These are phyloP conservation scores for Extremus antarcticus DNA, from an alignment of 495 filamentous ascomycete species.

Conservation along the genomic window DNA sequence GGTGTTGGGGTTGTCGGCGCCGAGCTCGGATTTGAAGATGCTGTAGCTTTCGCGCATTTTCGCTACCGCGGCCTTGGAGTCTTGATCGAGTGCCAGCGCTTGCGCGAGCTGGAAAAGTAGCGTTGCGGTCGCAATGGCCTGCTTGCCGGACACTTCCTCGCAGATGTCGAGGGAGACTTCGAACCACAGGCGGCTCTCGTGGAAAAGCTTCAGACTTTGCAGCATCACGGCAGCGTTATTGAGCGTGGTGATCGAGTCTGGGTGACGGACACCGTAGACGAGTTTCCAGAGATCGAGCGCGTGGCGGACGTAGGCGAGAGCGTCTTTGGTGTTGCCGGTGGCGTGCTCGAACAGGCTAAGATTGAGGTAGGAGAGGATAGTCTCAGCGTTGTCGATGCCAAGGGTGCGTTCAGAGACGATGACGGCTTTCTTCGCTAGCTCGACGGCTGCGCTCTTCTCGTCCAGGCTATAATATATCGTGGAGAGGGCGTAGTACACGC, in stretches of 20 bases:
- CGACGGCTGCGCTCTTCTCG: conserved; percentile 88
- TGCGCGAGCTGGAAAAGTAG: conserved; percentile 95
- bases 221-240: conserved; percentile 99
- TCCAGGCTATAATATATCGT: conserved; percentile 93
- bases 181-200: conserved; percentile 91
- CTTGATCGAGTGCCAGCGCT: conserved; percentile 82
- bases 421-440: conserved; percentile 90
- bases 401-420: conserved; percentile 92
- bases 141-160: conserved; percentile 74
- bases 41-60: conserved; percentile 92
- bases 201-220: conserved; percentile 81
- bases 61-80: conserved; percentile 76
- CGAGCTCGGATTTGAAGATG: conserved; percentile 79
- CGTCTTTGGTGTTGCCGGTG: conserved; percentile 72
- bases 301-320: conserved; percentile 77
- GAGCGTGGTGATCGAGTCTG: conserved; percentile 94
- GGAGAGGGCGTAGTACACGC: conserved; percentile 87
- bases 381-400: conserved; percentile 88
- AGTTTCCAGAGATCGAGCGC: conserved; percentile 94
- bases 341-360: conserved; percentile 91
- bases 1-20: conserved; percentile 84
- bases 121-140: conserved; percentile 87
- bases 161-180: conserved; percentile 81
- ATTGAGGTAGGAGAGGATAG: conserved; percentile 89
- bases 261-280: conserved; percentile 85